Conservation (phyloP, 805 yeast species). For the Ogataea ramenticola region DNA sequence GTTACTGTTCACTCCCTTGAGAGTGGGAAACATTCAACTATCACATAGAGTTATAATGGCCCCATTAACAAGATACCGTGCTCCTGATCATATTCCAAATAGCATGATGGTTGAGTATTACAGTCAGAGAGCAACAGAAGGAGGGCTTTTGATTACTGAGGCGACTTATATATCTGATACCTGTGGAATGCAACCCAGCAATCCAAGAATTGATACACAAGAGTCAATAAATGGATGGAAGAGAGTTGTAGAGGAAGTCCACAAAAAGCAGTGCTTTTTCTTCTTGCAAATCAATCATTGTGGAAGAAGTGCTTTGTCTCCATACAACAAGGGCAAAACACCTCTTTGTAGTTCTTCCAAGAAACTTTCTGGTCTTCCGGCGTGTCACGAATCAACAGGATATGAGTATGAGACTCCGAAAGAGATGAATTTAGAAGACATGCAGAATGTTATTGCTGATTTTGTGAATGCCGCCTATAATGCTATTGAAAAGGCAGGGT, state of each 20-base stretch:
- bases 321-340: slow-evolving; percentile 5
- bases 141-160: slow-evolving; percentile 29
- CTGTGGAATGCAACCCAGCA: slow-evolving; percentile 13
- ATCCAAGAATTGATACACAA: slow-evolving; percentile 14
- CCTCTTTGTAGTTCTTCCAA: slow-evolving; percentile 9
- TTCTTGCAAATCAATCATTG: slow-evolving; percentile 38
- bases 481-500: slow-evolving; percentile 28
- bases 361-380: slow-evolving; percentile 6
- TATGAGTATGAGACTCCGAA: slow-evolving; percentile 22
- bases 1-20: slow-evolving; percentile 29
- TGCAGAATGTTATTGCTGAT: slow-evolving; percentile 24
- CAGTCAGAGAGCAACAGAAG: slow-evolving; percentile 23
- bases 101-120: slow-evolving; percentile 25
- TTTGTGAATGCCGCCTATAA: slow-evolving; percentile 24
- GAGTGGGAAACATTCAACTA: slow-evolving; percentile 28
- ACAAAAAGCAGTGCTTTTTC: slow-evolving; percentile 30
- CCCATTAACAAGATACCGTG: slow-evolving; percentile 40
- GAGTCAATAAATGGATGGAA: slow-evolving; percentile 30
- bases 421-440: slow-evolving; percentile 26
- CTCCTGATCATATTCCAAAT: slow-evolving; percentile 23
- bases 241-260: slow-evolving; percentile 36
- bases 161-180: slow-evolving; percentile 25
- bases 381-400: slow-evolving; percentile 2
- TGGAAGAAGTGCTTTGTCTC: slow-evolving; percentile 32
- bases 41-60: slow-evolving; percentile 35